Base-by-base conservation (phyloP, 2,329 filamentous ascomycete genomes). In the Paracoccidioides brasiliensis region DNA sequence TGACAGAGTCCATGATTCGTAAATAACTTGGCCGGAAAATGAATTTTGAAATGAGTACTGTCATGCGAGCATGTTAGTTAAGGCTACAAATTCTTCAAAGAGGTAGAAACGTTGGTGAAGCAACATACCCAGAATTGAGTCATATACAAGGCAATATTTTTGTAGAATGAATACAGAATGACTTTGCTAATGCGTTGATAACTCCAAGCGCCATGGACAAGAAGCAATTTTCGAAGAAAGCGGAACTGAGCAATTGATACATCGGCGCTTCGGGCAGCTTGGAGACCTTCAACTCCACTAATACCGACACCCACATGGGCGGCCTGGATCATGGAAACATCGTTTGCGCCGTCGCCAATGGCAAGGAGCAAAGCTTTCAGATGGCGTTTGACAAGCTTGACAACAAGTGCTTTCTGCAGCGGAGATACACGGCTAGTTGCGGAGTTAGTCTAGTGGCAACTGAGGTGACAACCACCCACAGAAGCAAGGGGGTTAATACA, bases 261-360 rank as follows among this genome's bases (percentile, higher is more conserved):
- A 73, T 98, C 93, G 56, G 93, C 93, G 65, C 90, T 95, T 66
- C 93, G 84, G 50, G 93, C 93, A 49, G 93, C 93, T 73, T 98
- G 93, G 0, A 98, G 82, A 78, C 93, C 93, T 78, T 98, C 93
- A 61, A 95, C 81, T 72, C 93, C 93, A 66, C 90, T 95, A 70
- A 98, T 98, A 72, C 93, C 93, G 46, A 98, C 88, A 61, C 93
- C 93, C 61, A 98, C 95, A 69, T 98, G 93, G 10, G 93, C 93
- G 9, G 93, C 93, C 75, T 98, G 93, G 55, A 98, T 98, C 93
- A 98, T 98, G 15, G 91, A 96, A n/a, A 98, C 93, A 66, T 98
- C 93, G 72, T 98, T 98, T 49, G 93, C 93, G 61, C 93, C 93
- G 65, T 98, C 93, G 62, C 93, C 93, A 69, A 98, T 96, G 53